These are phyloP conservation scores for Exophiala lecanii-corni DNA, from an alignment of 2,329 filamentous ascomycete species.

Conservation along the genomic window DNA sequence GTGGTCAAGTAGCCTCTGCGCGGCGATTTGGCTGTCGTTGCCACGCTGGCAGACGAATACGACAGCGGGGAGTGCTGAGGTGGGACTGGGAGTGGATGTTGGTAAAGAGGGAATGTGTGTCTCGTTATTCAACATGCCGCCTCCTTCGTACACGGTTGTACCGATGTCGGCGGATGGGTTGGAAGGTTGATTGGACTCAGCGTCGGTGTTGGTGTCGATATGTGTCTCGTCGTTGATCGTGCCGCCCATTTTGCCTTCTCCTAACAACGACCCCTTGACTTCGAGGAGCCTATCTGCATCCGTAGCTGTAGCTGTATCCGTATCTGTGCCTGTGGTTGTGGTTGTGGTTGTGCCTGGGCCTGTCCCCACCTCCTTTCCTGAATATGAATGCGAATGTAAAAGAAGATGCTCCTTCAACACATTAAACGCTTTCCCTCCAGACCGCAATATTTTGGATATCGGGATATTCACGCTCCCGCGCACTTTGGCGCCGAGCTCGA, in stretches of 20 bases:
- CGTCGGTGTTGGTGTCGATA: slow-evolving; percentile 31
- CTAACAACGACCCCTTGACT: neutral
- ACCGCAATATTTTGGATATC: slow-evolving; percentile 38
- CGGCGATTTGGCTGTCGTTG: slow-evolving; percentile 46
- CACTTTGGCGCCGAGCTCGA: slow-evolving; percentile 67
- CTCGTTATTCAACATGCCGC: slow-evolving; percentile 23
- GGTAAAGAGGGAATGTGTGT: slow-evolving; percentile 6
- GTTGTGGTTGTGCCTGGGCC: too few relatives aligned
- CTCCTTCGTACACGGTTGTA: slow-evolving; percentile 7
- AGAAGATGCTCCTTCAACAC: slow-evolving; percentile 9
- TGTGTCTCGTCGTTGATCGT: slow-evolving; percentile 15
- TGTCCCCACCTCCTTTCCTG: neutral
- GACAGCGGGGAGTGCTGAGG: slow-evolving; percentile 25
- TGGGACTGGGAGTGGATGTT: too few relatives aligned
- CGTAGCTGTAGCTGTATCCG: too few relatives aligned
- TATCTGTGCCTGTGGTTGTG: too few relatives aligned
- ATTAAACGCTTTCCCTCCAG: slow-evolving; percentile 13
- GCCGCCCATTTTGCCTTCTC: neutral
- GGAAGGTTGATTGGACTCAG: too few relatives aligned
- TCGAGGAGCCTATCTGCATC: too few relatives aligned
- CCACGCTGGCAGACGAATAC: slow-evolving; percentile 47
- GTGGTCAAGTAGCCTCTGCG: slow-evolving; percentile 38
- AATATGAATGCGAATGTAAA: too few relatives aligned
- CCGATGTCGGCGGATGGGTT: too few relatives aligned
- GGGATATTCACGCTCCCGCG: slow-evolving; percentile 64